These are phyloP conservation scores for Peronospora farinosa DNA, from an alignment of 352 stramenopile species.

Conservation along the genomic window DNA sequence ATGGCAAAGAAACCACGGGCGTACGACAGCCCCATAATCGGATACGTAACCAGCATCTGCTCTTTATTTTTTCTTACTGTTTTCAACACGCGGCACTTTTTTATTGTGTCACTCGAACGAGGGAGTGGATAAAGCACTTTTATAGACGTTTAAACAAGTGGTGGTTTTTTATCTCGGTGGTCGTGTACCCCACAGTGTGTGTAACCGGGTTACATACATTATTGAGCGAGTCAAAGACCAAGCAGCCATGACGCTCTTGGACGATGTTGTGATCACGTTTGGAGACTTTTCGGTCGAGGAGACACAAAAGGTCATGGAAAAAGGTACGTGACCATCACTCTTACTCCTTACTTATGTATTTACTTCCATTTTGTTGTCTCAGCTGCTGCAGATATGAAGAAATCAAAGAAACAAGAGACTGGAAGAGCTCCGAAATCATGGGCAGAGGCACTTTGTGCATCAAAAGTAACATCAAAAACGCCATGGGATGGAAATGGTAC, in stretches of 20 bases:
- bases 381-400: slow-evolving; percentile 18
- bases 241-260: slow-evolving; percentile 10
- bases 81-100: no score
- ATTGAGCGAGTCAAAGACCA: slow-evolving; percentile 2
- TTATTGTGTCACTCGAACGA: no score
- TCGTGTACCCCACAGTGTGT: slow-evolving; percentile 1
- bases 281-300: slow-evolving; percentile 77
- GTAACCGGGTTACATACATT: slow-evolving; percentile 1
- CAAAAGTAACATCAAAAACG: slow-evolving; percentile 22
- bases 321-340: slow-evolving; percentile 29
- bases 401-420: slow-evolving; percentile 3
- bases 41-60: slow-evolving; percentile 78
- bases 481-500: slow-evolving; percentile 26
- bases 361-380: not conserved
- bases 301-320: slow-evolving; percentile 37
- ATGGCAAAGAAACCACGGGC: slow-evolving; percentile 67
- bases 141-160: no score
- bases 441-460: slow-evolving; percentile 46
- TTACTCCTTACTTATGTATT: not conserved
- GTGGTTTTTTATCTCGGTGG: slow-evolving; percentile 1
- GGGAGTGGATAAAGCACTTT: no score
- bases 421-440: slow-evolving; percentile 44
- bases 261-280: slow-evolving; percentile 51
- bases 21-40: slow-evolving; percentile 79
- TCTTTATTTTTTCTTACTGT: no score